A percentile compares a stretch with the other conserved stretches of the same genome.
phyloP scores from a whole-genome alignment of 2,329 filamentous ascomycete genomes.

The Colletotrichum sp. region DNA sequence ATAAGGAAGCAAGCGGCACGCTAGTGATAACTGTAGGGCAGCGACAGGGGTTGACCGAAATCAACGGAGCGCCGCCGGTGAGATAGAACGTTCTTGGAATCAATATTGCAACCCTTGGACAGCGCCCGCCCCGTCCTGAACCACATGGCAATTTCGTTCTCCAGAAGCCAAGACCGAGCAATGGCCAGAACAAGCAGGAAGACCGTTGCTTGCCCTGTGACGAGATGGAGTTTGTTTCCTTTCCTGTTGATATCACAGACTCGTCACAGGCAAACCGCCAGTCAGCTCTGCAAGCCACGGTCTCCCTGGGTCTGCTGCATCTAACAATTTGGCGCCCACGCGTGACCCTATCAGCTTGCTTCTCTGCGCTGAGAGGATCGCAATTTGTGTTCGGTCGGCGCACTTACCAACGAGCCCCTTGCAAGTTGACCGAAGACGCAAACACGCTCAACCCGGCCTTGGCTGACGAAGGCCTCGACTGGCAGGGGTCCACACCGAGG shows the following conservation, averaged over 20 bases:
- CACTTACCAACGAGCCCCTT: neutral
- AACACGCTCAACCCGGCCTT: neutral
- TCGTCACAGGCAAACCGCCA: neutral
- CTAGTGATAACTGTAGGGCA: neutral
- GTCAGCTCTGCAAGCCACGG: neutral
- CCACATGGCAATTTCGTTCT: conserved; percentile 18
- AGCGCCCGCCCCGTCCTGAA: conserved; percentile 1
- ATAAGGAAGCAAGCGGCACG: neutral
- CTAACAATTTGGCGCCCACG: neutral
- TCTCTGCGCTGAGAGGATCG: neutral
- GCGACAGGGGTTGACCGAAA: neutral
- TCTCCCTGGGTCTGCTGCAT: neutral
- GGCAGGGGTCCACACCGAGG: conserved; percentile 12
- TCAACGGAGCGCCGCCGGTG: neutral
- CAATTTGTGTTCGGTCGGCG: neutral
- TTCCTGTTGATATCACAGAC: neutral
- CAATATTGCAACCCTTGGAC: conserved; percentile 16
- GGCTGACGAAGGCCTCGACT: neutral
- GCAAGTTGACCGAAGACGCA: conserved; percentile 4
- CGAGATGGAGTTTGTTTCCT: neutral
- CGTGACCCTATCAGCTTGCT: neutral
- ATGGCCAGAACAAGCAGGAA: neutral
- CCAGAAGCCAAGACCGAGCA: neutral
- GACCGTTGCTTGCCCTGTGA: neutral
- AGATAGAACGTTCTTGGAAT: conserved; percentile 20